phyloP scores from a whole-genome alignment of 108 stramenopile species.

The Cylindrotheca fusiformis region DNA sequence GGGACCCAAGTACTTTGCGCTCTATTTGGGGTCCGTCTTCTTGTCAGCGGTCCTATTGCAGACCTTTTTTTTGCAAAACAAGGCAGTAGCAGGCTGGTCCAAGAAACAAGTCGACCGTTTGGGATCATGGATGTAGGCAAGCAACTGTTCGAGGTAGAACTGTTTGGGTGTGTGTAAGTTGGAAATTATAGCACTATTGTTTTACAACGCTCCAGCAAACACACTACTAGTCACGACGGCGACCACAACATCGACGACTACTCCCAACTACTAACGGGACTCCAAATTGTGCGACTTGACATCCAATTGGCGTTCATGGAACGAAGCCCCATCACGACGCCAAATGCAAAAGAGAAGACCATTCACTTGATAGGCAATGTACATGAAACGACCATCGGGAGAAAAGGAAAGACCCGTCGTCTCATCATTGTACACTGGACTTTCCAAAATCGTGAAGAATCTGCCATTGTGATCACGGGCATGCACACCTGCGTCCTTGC shows the following conservation, averaged over 20 bases:
- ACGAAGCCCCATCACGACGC: constrained; percentile 45
- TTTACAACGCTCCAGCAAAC: no score
- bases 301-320: constrained; percentile 24
- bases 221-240: no score
- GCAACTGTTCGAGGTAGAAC: no score
- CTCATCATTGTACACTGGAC: constrained; percentile 30
- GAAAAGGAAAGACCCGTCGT: constrained; percentile 62
- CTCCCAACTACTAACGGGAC: constrained; percentile 2
- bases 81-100: constrained; percentile 40
- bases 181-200: no score
- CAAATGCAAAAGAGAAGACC: constrained; percentile 43
- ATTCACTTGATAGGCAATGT: constrained; percentile 45
- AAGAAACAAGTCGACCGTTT: constrained; percentile 28
- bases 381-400: constrained; percentile 49
- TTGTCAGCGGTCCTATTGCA: constrained; percentile 34
- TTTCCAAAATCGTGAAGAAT: constrained; percentile 39
- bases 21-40: constrained; percentile 28
- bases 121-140: constrained; percentile 28
- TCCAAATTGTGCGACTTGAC: constrained; percentile 28
- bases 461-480: constrained; percentile 27
- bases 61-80: constrained; percentile 31
- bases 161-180: no score
- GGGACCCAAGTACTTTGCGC: constrained; percentile 28
- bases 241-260: no score
- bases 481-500: constrained; percentile 37